Evolutionary conservation across 176 grass and related monocot species (phyloP).

Genomic region (Elaeis guineensis): DNA sequence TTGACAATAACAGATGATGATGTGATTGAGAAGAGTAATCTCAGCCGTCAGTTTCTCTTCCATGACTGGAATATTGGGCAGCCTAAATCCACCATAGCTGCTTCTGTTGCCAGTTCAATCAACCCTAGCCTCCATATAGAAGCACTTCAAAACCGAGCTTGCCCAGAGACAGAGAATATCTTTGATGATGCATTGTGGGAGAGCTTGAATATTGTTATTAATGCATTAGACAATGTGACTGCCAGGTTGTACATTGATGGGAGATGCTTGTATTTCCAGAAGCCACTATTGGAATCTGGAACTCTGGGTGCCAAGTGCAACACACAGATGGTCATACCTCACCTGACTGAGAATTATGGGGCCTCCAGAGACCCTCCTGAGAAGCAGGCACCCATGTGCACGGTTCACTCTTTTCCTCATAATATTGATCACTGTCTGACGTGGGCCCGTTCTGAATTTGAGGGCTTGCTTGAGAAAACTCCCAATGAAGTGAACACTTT

Average conservation of each 20-base stretch:
- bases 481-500: slow-evolving; percentile 75
- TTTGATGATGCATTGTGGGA: slow-evolving; percentile 76
- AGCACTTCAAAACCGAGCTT: slow-evolving; percentile 69
- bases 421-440: slow-evolving; percentile 76
- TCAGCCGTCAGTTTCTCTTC: slow-evolving; percentile 68
- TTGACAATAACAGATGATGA: slow-evolving; percentile 79
- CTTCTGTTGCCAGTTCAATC: slow-evolving; percentile 41
- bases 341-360: slow-evolving; percentile 75
- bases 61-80: slow-evolving; percentile 68
- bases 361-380: slow-evolving; percentile 67
- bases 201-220: slow-evolving; percentile 50
- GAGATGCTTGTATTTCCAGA: slow-evolving; percentile 80
- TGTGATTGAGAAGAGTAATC: slow-evolving; percentile 76
- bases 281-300: slow-evolving; percentile 73
- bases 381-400: slow-evolving; percentile 76
- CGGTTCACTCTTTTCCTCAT: slow-evolving; percentile 63
- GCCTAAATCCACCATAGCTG: slow-evolving; percentile 53
- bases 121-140: slow-evolving; percentile 49
- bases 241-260: slow-evolving; percentile 74
- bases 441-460: slow-evolving; percentile 77
- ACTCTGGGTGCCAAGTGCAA: slow-evolving; percentile 62
- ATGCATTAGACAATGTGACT: slow-evolving; percentile 73
- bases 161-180: slow-evolving; percentile 60
- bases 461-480: slow-evolving; percentile 62
- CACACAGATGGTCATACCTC: slow-evolving; percentile 76